Base-by-base conservation (phyloP, 2,329 filamentous ascomycete genomes). In the Truncatella angustata region DNA sequence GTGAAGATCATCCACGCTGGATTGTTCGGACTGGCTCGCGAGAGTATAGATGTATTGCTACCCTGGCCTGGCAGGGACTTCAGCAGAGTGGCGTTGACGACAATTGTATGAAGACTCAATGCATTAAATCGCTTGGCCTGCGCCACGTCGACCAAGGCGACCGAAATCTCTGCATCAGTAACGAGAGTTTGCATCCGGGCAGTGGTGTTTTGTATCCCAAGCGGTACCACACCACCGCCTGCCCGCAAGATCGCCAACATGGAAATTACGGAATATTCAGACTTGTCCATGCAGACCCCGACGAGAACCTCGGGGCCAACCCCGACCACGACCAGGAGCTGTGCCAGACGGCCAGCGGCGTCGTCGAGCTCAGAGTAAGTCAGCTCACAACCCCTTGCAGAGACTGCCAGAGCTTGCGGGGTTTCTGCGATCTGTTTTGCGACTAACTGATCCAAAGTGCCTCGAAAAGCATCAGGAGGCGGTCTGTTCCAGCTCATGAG, bases 341-440 rank as follows among this genome's bases (percentile, higher is more conserved):
- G 14, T n/a, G 65, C 62, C 5, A 67, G 52, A 14, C 54, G 51
- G 12, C 49, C 50, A n/a, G 63, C 54, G 7, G 56, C 47, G 18
- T 37, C 40, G 39, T 65, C 61, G 5, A 70, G 56, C 47, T 68
- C 54, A 3, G 51, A 50, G 46, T 69, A 68, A 0, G 66, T 64
- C 12, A 69, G 30, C 4, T 58, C 44, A 3, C 64, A 62, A 44
- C 70, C 68, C 61, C 63, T 54, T 51, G 60, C 40, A 6, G n/a
- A 44, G 7, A 54, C 23, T 4, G 52, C 52, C 3, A 36, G 12
- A 16, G 14, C 28, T 5, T 34, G 16, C 5, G 44, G 44, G 20
- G 16, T 20, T 47, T 47, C 14, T 4, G 42, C 20, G 14, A 45
- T 45, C 24, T 45, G 20, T 6, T 30, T n/a, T 24, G 5, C 21